Evolutionary conservation across 352 stramenopile genomes (phyloP).

Genomic region (Lagenidium sp.): DNA sequence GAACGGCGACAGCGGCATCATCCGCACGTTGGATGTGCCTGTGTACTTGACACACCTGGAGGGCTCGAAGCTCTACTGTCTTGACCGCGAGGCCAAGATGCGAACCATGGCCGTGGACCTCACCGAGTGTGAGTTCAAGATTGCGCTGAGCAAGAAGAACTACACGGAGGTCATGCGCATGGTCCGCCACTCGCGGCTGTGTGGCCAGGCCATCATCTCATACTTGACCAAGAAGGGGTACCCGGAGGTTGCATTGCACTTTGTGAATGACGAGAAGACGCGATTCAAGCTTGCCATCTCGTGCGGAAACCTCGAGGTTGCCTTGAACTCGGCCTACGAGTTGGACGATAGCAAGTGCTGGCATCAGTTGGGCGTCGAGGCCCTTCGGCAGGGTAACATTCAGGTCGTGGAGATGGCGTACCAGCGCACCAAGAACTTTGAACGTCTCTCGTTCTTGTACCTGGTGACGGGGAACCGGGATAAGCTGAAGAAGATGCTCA

Average conservation of each 20-base stretch:
- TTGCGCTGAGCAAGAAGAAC: slow-evolving; percentile 90
- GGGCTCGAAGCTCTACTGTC: slow-evolving; percentile 93
- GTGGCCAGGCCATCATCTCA: slow-evolving; percentile 97
- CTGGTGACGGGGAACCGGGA: slow-evolving; percentile 97
- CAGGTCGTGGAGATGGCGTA: slow-evolving; percentile 99
- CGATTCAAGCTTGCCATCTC: slow-evolving; percentile 98
- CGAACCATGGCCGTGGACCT: slow-evolving; percentile 96
- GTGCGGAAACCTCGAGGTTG: slow-evolving; percentile 98
- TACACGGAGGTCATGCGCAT: slow-evolving; percentile 99
- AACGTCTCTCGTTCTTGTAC: slow-evolving; percentile 99
- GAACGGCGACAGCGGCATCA: slow-evolving; percentile 95
- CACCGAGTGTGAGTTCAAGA: slow-evolving; percentile 99
- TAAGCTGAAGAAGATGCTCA: slow-evolving; percentile 99
- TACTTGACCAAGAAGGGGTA: slow-evolving; percentile 99
- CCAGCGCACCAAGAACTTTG: slow-evolving; percentile 99
- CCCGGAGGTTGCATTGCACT: slow-evolving; percentile 98
- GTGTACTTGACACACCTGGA: slow-evolving; percentile 96
- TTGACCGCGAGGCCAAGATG: slow-evolving; percentile 97
- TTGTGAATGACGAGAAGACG: slow-evolving; percentile 98
- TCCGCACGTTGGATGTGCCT: slow-evolving; percentile 96
- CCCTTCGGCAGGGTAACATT: slow-evolving; percentile 97
- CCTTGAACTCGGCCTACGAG: slow-evolving; percentile 95
- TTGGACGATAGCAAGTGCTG: slow-evolving; percentile 95
- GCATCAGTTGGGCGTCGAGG: slow-evolving; percentile 96
- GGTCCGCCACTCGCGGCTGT: slow-evolving; percentile 95